These are phyloP conservation scores for Hypericum androsaemum DNA, from an alignment of 345 rosid genomes.

Conservation along the genomic window DNA sequence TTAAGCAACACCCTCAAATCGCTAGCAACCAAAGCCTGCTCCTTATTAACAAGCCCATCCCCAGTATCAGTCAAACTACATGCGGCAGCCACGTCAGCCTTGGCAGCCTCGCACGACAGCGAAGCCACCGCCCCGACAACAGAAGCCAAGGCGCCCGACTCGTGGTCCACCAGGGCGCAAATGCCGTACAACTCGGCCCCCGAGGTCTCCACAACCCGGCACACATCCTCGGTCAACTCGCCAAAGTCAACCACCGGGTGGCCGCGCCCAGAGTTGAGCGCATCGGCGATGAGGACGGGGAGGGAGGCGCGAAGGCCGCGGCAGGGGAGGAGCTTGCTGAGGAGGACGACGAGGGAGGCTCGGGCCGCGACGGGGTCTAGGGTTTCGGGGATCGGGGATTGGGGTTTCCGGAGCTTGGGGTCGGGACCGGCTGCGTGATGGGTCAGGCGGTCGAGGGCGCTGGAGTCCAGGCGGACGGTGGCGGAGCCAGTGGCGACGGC, in stretches of 20 bases:
- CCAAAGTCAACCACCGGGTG: conserved; percentile 11
- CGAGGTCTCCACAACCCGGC: conserved; percentile 24
- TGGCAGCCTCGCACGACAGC: conserved; percentile 61
- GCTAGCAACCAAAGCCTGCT: conserved; percentile 50
- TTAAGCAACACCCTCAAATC: conserved; percentile 67
- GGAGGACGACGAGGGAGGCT: conserved; percentile 43
- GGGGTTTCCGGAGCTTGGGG: neutral
- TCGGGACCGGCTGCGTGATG: neutral
- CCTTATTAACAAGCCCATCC: conserved; percentile 59
- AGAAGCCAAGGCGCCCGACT: conserved; percentile 33
- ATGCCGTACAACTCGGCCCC: conserved; percentile 30
- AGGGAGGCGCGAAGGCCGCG: conserved; percentile 29
- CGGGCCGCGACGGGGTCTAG: conserved; percentile 35
- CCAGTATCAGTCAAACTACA: conserved; percentile 53
- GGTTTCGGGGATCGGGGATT: conserved; percentile 11
- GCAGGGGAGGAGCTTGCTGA: conserved; percentile 45
- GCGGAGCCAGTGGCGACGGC: conserved; percentile 35
- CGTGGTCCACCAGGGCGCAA: conserved; percentile 50
- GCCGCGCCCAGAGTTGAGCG: conserved; percentile 19
- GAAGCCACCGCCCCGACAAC: conserved; percentile 56
- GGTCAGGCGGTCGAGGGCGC: conserved; percentile 1
- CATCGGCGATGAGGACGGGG: conserved; percentile 21
- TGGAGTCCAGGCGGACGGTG: conserved; percentile 42
- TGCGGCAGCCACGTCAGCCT: conserved; percentile 30
- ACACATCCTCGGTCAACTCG: conserved; percentile 42